Base-by-base conservation (phyloP, 306 rosid genomes). In the Oemleria cerasiformis region DNA sequence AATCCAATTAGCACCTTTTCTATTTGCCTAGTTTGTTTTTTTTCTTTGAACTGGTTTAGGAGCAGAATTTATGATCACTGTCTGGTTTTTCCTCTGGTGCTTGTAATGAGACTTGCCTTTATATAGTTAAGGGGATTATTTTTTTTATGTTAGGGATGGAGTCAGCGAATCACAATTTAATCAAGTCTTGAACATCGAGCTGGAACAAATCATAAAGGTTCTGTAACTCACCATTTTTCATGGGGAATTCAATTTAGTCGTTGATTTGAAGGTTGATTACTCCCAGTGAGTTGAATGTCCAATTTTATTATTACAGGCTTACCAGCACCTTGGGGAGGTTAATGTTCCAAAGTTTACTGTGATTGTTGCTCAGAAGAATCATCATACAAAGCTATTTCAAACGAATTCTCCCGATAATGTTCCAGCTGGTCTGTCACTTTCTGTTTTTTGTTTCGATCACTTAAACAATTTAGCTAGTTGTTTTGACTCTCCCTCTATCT, bases 111-210 rank as follows among this genome's bases (percentile, higher is more conserved):
- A 30, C 36, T 30, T 30, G 36, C 36, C 36, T 30, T 30, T 30
- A 2, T 30, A 1, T 30, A 30, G 36, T 2, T 30, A 30, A 30
- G 36, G 36, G 36, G 6, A 19, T 16, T 38, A 12, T 45, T 58
- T 71, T 66, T 67, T 67, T 17, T 68, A 21, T 82, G 62, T 70
- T 81, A 93, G 98, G 87, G 98, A 93, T 67, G 98, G 97, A 65
- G 96, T 93, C 41, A 79, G 98, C 54, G 96, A 93, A 78, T 90
- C 98, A 14, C 98, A 93, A 71, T 93, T 93, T 73, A 80, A 81
- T 42, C 97, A 91, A 82, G 97, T 93, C 70, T 82, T 93, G 85
- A 81, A 86, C 71, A 79, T 93, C 11, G 98, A 93, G 89, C 79
- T 91, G 79, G 89, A 82, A 77, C 98, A 91, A 80, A 93, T 93